Base-by-base conservation (phyloP, 352 stramenopile genomes). In the Phytophthora meadii region DNA sequence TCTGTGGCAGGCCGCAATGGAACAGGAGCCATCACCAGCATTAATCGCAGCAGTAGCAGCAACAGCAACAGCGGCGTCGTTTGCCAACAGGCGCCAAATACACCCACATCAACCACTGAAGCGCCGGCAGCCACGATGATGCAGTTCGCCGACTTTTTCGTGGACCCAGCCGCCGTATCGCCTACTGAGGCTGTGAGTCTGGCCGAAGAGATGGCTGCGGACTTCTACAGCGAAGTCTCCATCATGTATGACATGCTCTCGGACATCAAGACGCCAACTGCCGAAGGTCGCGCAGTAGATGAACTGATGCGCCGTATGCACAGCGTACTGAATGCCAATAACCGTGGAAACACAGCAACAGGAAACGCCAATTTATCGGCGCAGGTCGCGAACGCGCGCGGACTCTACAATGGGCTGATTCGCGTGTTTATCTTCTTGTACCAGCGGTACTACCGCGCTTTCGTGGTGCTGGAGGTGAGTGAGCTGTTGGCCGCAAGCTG, bases 201-300 rank as follows among this genome's bases (percentile, higher is more conserved):
- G 25, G 74, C 75, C 2, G 74, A 81, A 10, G 80, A 89, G 45
- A 89, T 89, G 80, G 77, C 74, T 1, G 74, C 74, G 5, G 82
- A 91, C 48, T 86, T 91, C 19, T 87, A 73, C 61, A 87, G 81
- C 56, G 82, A 90, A 56, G 59, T 74, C 12, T 84, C 70, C 15
- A 86, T 83, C 58, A 71, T 91, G 58, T 86, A 87, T 67, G 74
- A 89, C 61, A 87, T 89, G 79, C 69, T 86, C 28, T 91, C 81
- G 45, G 82, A 89, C 22, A 74, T 89, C 47, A 82, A 84, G 61
- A 67, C 52, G 5, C 68, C 61, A 24, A 87, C 46, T 3, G 68
- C 72, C n/a, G 80, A 88, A 37, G 60, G 61, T 22, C 62, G 52
- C 53, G 78, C 78, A 10, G 79, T 89, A 41, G 78, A 88, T 60